Percentiles rank a stretch among this genome's conserved stretches.
phyloP scores from a whole-genome alignment of 2,329 filamentous ascomycete species.

The Xylariaceae sp. region DNA sequence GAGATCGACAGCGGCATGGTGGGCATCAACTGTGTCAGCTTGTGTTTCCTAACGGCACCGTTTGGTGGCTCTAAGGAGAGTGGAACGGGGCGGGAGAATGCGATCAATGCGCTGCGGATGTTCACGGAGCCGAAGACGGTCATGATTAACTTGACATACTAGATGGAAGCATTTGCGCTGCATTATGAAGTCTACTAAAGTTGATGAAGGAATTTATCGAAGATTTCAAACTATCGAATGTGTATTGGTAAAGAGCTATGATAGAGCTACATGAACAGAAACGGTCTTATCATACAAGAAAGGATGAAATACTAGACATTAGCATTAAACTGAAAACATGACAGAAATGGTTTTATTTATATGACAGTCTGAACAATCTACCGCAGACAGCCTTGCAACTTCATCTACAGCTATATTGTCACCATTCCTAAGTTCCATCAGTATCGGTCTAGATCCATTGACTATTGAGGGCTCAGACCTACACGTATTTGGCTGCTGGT shows the following conservation, averaged over 20 bases:
- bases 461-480: neutral
- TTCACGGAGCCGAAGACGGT: slow-evolving; percentile 59
- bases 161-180: neutral
- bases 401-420: neutral
- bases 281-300: too few species aligned
- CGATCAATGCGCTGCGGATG: slow-evolving; percentile 52
- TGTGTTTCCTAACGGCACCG: slow-evolving; percentile 48
- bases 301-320: too few species aligned
- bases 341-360: too few species aligned
- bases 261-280: too few species aligned
- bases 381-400: neutral
- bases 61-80: slow-evolving; percentile 59
- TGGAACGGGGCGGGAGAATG: slow-evolving; percentile 56
- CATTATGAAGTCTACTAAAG: neutral
- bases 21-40: slow-evolving; percentile 63
- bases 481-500: slow-evolving; percentile 3
- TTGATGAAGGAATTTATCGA: neutral
- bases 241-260: too few species aligned
- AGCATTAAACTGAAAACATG: too few species aligned
- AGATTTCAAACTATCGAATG: too few species aligned
- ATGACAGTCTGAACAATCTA: neutral
- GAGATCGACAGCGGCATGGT: slow-evolving; percentile 72
- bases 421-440: neutral
- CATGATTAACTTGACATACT: slow-evolving; percentile 48
- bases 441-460: neutral